Percentiles rank a stretch among this genome's conserved stretches.
phyloP scores from a whole-genome alignment of 192 early-diverging fungal species.

The Haplosporangium gracile region DNA sequence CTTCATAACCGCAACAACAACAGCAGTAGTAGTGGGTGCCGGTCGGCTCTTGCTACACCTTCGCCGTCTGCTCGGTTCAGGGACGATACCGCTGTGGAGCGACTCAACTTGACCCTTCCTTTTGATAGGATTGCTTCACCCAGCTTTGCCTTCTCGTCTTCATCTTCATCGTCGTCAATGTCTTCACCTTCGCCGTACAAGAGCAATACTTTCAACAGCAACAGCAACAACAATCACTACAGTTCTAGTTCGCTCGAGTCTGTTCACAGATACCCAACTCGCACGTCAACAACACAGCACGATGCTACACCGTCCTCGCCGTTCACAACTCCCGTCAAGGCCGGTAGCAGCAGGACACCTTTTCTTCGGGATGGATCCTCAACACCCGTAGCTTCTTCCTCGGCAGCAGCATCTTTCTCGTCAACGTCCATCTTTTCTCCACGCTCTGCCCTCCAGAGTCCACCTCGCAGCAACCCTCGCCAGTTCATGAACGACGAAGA shows the following conservation, averaged over 20 bases:
- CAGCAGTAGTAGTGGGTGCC: neutral
- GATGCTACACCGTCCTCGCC: conserved; percentile 7
- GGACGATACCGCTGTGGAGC: conserved; percentile 15
- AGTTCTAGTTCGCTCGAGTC: conserved; percentile 8
- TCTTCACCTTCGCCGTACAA: neutral
- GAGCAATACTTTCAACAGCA: neutral
- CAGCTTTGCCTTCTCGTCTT: neutral
- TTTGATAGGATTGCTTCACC: conserved; percentile 19
- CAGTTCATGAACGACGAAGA: conserved; percentile 25
- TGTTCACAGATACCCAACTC: conserved; percentile 28
- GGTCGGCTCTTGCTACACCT: neutral
- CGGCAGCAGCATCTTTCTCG: neutral
- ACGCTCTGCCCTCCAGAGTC: neutral
- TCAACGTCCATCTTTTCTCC: conserved; percentile 19
- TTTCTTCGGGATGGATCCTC: neutral
- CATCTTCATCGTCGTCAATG: conserved; percentile 1
- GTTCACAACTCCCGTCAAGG: neutral
- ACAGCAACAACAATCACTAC: conserved; percentile 7
- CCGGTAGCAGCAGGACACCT: neutral
- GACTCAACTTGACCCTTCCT: conserved; percentile 19
- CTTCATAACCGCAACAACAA: neutral
- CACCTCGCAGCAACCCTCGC: conserved; percentile 4
- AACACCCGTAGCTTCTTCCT: neutral
- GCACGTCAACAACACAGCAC: neutral
- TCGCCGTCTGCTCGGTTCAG: conserved; percentile 18